phyloP scores from a whole-genome alignment of 306 rosid species.

The Mimosa pudica region DNA sequence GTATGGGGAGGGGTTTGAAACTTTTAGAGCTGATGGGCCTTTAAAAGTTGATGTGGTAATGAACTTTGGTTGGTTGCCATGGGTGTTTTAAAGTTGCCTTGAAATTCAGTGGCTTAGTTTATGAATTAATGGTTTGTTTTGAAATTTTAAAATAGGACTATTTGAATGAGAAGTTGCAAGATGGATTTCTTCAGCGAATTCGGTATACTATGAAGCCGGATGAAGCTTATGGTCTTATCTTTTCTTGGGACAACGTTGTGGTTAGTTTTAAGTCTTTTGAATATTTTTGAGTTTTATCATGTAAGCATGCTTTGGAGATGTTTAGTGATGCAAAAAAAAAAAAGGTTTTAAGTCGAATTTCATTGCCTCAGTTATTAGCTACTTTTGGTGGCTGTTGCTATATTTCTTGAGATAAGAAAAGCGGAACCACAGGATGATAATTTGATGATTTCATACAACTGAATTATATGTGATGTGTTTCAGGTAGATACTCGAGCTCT shows the following conservation, averaged over 20 bases:
- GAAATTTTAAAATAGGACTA: constrained; percentile 73
- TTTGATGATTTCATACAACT: constrained; percentile 4
- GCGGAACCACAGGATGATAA: not conserved
- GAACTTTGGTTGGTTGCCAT: constrained; percentile 23
- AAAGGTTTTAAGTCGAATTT: too few species aligned
- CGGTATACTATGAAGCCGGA: constrained; percentile 99
- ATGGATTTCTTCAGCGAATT: constrained; percentile 88
- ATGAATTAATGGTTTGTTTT: constrained; percentile 30
- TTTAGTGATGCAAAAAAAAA: constrained; percentile 26
- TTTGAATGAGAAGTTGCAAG: constrained; percentile 92
- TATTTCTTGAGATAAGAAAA: constrained; percentile 19
- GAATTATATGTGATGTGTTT: constrained; percentile 39
- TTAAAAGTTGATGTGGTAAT: constrained; percentile 94
- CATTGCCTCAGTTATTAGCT: constrained; percentile 22
- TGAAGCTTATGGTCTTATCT: constrained; percentile 96
- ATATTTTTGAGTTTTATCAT: constrained; percentile 3
- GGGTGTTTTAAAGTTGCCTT: constrained; percentile 6
- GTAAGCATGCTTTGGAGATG: constrained; percentile 30
- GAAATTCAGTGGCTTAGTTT: not conserved
- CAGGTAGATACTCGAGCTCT: constrained; percentile 89
- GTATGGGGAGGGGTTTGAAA: constrained; percentile 98
- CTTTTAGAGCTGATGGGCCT: constrained; percentile 93
- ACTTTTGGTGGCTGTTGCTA: constrained; percentile 2
- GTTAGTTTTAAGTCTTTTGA: constrained; percentile 49
- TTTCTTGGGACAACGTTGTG: constrained; percentile 97